Base-by-base conservation (phyloP, 2,329 filamentous ascomycete genomes). In the Aspergillus aculeatinus region DNA sequence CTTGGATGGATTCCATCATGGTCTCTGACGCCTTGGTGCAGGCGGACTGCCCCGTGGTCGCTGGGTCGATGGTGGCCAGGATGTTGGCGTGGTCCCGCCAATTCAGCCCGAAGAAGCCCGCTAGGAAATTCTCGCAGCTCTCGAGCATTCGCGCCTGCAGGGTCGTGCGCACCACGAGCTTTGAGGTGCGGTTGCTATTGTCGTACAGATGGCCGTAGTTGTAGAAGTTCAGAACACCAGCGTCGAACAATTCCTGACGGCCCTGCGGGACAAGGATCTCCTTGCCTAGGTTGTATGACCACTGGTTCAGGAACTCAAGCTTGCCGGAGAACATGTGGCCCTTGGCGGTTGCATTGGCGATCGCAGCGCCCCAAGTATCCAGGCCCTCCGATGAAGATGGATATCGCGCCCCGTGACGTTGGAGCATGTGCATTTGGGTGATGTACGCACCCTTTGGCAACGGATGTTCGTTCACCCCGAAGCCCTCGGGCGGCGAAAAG, bases 71-170 rank as follows among this genome's bases (percentile, higher is more conserved):
- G 11, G 89, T 87, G 14, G 89, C 80, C 67, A 91, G 86, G n/a
- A 91, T 82, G 0, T 87, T 90, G 6, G 83, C 89, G 69, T 91
- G 90, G 31, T 86, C 82, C 1, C 86, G 82, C 89, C 89, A 92
- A 51, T 88, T 84, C 0, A 91, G 81, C 0, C 89, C 89, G 69
- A 92, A 92, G 77, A 92, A 92, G 0, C 90, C 90, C 5, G 89
- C 87, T 70, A 92, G 77, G 75, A 91, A 92, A 73, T 92, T 89
- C 73, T 92, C 89, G 3, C 89, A 89, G 44, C 84, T 88, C 72
- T 92, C 87, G 23, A 89, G 79, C 89, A 92, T 92, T 25, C 90
- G 85, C 70, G 90, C 86, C 71, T 92, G 88, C 1, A 89, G 90
- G 0, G 89, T 91, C 1, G 89, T 91, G 29, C 89, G 82, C 16